phyloP scores from a whole-genome alignment of 2,329 filamentous ascomycete species.

The Helicocarpus griseus region DNA sequence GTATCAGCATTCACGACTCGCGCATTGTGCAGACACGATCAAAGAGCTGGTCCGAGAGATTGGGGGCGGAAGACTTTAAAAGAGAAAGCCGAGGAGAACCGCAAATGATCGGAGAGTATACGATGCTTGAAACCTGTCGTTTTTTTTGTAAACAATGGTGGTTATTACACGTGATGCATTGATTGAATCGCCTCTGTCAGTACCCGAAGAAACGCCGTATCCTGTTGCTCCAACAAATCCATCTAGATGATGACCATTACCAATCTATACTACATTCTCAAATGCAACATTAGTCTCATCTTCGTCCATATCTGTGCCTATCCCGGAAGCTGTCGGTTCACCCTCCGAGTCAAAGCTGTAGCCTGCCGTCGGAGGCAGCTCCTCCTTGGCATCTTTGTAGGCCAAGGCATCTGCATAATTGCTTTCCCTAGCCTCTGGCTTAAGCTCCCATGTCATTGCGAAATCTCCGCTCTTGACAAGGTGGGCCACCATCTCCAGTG shows the following conservation, averaged over 20 bases:
- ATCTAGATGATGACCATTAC: neutral
- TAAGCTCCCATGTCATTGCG: constrained; percentile 75
- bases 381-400: constrained; percentile 42
- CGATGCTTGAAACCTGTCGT: too few species aligned
- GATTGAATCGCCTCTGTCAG: neutral
- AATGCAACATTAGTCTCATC: constrained; percentile 62
- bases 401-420: constrained; percentile 35
- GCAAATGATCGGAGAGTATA: too few species aligned
- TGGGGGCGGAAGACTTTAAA: too few species aligned
- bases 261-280: constrained; percentile 56
- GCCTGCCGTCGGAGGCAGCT: constrained; percentile 37
- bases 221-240: neutral
- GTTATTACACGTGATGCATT: too few species aligned
- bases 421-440: constrained; percentile 54
- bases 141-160: too few species aligned
- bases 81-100: too few species aligned
- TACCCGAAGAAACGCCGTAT: neutral
- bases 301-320: constrained; percentile 52
- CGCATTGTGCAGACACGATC: neutral
- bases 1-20: neutral
- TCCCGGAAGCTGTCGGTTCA: constrained; percentile 37
- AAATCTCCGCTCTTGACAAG: constrained; percentile 76
- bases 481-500: constrained; percentile 70
- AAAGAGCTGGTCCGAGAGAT: too few species aligned
- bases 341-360: constrained; percentile 44